Evolutionary conservation across 1,284 basidiomycete genomes (phyloP).

Genomic region (Apiotrichum montevideense): DNA sequence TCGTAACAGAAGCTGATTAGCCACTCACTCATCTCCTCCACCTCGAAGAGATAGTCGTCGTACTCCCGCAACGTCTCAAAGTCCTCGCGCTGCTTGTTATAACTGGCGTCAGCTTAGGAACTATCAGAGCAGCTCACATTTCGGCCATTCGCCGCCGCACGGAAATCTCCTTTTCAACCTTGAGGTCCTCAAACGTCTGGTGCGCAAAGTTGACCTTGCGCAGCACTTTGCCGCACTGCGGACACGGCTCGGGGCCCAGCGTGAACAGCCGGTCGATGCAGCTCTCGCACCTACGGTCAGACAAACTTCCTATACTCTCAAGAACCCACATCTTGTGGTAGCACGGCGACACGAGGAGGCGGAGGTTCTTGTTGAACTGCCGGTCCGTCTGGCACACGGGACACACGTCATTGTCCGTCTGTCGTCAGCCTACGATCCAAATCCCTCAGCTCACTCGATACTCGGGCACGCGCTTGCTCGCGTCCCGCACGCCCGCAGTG

Average conservation of each 20-base stretch:
- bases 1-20: background rate
- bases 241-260: conserved; percentile 92
- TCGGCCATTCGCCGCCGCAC: conserved; percentile 79
- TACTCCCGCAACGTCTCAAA: conserved; percentile 76
- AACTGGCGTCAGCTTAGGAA: conserved; percentile 52
- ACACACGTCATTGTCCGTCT: conserved; percentile 92
- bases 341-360: conserved; percentile 89
- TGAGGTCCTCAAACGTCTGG: conserved; percentile 94
- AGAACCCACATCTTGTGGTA: conserved; percentile 87
- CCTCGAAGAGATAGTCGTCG: conserved; percentile 93
- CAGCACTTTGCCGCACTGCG: conserved; percentile 81
- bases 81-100: conserved; percentile 88
- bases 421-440: background rate
- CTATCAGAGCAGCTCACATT: conserved; percentile 54
- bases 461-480: conserved; percentile 40
- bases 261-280: conserved; percentile 97
- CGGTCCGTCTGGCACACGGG: conserved; percentile 96
- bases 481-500: conserved; percentile 39
- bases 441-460: conserved; percentile 22
- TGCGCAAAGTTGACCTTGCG: conserved; percentile 90
- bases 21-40: conserved; percentile 83
- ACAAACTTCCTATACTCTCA: background rate
- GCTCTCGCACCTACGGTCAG: conserved; percentile 72
- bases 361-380: conserved; percentile 88
- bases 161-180: conserved; percentile 93